Evolutionary conservation across 2,329 filamentous ascomycete species (phyloP).

Genomic region (Colletotrichum trifolii): DNA sequence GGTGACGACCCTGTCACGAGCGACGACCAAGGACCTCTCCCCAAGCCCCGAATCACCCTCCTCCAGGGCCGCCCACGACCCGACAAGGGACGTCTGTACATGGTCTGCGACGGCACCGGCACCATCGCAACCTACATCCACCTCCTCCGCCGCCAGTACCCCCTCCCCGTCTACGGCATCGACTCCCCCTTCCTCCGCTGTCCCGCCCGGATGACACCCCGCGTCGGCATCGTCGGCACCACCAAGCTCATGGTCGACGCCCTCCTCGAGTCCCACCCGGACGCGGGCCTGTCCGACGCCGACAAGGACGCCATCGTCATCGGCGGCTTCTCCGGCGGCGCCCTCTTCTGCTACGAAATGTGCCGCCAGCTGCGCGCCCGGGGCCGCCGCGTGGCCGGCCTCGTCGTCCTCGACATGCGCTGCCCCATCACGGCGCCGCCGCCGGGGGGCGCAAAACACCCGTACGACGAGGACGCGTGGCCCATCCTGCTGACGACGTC

Average conservation of each 20-base stretch:
- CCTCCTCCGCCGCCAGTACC: not conserved
- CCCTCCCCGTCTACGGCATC: conserved; percentile 9
- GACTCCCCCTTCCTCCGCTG: conserved; percentile 15
- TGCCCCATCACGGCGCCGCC: not conserved
- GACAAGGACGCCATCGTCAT: not conserved
- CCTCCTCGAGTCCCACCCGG: not conserved
- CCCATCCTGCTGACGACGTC: conserved; percentile 3
- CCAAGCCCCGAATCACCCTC: not conserved
- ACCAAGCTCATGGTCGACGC: conserved; percentile 18
- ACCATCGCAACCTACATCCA: conserved; percentile 21
- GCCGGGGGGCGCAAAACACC: not conserved
- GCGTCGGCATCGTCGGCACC: conserved; percentile 3
- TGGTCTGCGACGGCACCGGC: conserved; percentile 18
- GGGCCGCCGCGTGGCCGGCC: not conserved
- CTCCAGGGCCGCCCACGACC: not conserved
- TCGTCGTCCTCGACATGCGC: conserved; percentile 12
- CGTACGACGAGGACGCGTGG: conserved; percentile 1
- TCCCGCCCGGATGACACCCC: not conserved
- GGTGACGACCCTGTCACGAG: not conserved
- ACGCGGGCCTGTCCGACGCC: too few relatives aligned
- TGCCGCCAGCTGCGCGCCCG: conserved; percentile 1
- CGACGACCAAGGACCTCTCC: not conserved
- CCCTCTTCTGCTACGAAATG: conserved; percentile 10
- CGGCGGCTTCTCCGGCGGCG: conserved; percentile 17
- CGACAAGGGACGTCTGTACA: not conserved